Percentiles rank a stretch among this genome's conserved stretches.
phyloP scores from a whole-genome alignment of 1,139 yeast species.

The Pichia sp. region DNA sequence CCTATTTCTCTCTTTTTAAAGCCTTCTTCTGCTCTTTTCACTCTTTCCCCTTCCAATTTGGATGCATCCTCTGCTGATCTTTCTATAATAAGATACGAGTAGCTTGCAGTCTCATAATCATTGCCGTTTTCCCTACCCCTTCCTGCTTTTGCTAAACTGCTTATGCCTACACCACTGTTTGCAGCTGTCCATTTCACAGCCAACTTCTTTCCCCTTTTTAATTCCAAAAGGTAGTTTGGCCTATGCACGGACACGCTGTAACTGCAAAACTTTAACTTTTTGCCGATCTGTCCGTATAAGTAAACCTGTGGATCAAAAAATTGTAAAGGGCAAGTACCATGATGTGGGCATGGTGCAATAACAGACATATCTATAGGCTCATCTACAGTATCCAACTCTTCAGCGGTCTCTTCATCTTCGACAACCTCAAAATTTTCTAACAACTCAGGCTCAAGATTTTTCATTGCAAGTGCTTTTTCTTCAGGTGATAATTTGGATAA shows the following conservation, averaged over 20 bases:
- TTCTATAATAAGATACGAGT: constrained; percentile 70
- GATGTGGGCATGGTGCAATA: constrained; percentile 91
- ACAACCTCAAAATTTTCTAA: constrained; percentile 39
- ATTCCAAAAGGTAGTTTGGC: constrained; percentile 72
- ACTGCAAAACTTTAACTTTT: constrained; percentile 66
- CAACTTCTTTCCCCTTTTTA: constrained; percentile 74
- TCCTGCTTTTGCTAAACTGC: constrained; percentile 48
- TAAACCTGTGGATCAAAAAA: constrained; percentile 67
- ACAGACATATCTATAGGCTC: constrained; percentile 50
- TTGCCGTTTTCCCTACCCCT: constrained; percentile 73
- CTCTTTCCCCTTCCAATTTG: constrained; percentile 33
- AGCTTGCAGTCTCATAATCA: constrained; percentile 69
- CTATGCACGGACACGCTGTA: constrained; percentile 70
- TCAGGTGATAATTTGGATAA: constrained; percentile 19
- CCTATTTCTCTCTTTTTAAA: constrained; percentile 26
- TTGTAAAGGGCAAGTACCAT: constrained; percentile 81
- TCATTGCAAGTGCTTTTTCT: constrained; percentile 22
- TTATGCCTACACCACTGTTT: constrained; percentile 50
- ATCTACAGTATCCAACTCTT: constrained; percentile 26
- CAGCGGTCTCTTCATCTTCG: constrained; percentile 25
- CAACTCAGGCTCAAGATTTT: constrained; percentile 38
- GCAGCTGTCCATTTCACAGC: constrained; percentile 70
- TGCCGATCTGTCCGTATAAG: constrained; percentile 56
- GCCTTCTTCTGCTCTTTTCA: neutral
- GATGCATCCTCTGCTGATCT: constrained; percentile 45